These are phyloP conservation scores for Phaeosphaeriaceae sp. DNA, from an alignment of 2,329 filamentous ascomycete genomes.

Conservation along the genomic window DNA sequence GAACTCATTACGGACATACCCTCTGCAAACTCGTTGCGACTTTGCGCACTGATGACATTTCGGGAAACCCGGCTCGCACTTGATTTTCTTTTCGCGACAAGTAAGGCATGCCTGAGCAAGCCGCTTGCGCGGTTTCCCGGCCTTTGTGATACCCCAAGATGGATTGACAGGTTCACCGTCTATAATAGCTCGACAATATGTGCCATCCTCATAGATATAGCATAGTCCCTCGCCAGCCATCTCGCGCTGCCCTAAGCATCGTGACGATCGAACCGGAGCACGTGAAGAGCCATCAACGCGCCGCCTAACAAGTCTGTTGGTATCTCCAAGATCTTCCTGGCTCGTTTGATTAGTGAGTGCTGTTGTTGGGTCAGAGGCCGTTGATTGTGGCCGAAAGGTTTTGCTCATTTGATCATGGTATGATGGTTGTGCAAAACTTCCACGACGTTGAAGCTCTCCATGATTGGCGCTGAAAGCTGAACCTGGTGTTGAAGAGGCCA, in stretches of 20 bases:
- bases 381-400: conserved; percentile 32
- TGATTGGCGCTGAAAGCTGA: conserved; percentile 27
- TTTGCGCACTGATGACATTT: conserved; percentile 93
- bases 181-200: conserved; percentile 80
- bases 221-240: conserved; percentile 80
- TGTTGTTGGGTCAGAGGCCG: conserved; percentile 29
- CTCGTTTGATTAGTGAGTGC: conserved; percentile 20
- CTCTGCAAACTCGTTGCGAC: conserved; percentile 82
- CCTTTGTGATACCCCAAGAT: conserved; percentile 92
- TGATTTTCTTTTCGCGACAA: conserved; percentile 96
- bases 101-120: conserved; percentile 92
- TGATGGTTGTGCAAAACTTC: conserved; percentile 27
- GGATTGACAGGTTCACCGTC: conserved; percentile 88
- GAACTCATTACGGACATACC: conserved; percentile 47
- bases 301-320: conserved; percentile 38
- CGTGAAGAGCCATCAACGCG: conserved; percentile 43
- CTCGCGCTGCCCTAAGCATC: conserved; percentile 54
- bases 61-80: conserved; percentile 86
- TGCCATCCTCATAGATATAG: conserved; percentile 86
- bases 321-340: conserved; percentile 41
- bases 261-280: conserved; percentile 40
- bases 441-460: conserved; percentile 31
- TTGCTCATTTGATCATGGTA: conserved; percentile 29
- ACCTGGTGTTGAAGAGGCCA: conserved; percentile 29
- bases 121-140: conserved; percentile 89